Conservation (phyloP, 768 basidiomycete species). For the Calocera cornea region DNA sequence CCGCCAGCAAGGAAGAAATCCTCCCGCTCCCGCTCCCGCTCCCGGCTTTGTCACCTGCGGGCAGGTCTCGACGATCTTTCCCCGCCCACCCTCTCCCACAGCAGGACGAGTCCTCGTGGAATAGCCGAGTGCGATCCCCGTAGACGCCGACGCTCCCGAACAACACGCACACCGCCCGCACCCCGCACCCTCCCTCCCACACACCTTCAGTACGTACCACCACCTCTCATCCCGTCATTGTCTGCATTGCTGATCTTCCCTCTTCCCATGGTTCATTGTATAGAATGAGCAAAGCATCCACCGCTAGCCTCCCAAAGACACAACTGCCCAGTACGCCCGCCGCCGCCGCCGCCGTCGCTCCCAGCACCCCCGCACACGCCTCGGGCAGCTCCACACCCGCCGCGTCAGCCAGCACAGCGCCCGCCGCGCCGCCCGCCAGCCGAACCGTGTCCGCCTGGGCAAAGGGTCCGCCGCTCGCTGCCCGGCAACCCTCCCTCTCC, state of each 20-base stretch:
- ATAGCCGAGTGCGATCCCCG: not conserved
- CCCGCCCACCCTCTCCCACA: not conserved
- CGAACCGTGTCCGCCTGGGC: conserved; percentile 59
- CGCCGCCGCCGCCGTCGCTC: conserved; percentile 44
- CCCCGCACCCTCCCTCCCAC: not conserved
- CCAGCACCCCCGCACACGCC: conserved; percentile 35
- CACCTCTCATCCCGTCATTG: not conserved
- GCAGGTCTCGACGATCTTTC: not conserved
- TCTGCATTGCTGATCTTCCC: not conserved
- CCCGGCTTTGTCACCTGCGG: not conserved
- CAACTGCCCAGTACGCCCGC: not conserved
- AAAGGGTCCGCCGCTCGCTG: conserved; percentile 65
- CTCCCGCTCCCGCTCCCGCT: no score
- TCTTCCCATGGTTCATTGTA: no score
- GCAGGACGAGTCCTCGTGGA: not conserved
- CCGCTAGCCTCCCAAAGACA: conserved; percentile 54
- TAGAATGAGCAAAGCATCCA: conserved; percentile 94
- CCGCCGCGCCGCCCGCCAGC: not conserved
- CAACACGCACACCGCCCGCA: not conserved
- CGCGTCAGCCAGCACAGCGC: conserved; percentile 2
- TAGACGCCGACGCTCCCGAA: not conserved
- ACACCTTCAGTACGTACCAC: not conserved
- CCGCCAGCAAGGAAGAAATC: not conserved
- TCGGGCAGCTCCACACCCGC: conserved; percentile 11
- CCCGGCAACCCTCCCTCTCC: conserved; percentile 42